These are phyloP conservation scores for Arbutus unedo DNA, from an alignment of 148 eudicot genomes.

Conservation along the genomic window DNA sequence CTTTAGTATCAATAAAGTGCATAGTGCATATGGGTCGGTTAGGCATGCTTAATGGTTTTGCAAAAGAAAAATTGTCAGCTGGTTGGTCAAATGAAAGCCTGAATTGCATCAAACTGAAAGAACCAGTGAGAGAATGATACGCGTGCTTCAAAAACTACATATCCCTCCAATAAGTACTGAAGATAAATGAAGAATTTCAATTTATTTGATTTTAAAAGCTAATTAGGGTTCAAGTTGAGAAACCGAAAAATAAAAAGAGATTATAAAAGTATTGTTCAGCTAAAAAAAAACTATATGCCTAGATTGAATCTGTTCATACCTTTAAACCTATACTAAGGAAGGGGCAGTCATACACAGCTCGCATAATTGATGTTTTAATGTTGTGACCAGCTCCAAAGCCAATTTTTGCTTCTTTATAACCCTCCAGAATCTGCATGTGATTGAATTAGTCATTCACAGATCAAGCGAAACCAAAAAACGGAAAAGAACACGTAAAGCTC, in stretches of 20 bases:
- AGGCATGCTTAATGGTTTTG: background rate
- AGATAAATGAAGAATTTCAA: background rate
- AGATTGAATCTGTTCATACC: constrained; percentile 33
- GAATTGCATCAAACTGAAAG: background rate
- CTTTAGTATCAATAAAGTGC: background rate
- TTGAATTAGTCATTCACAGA: constrained; percentile 22
- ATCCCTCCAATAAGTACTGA: background rate
- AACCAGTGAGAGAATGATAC: background rate
- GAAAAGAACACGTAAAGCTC: background rate
- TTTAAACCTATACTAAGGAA: constrained; percentile 66
- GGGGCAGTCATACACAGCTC: constrained; percentile 80
- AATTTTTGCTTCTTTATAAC: constrained; percentile 58
- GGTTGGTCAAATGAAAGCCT: background rate
- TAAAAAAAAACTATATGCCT: background rate
- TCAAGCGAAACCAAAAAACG: background rate
- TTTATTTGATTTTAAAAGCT: background rate
- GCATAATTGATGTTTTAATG: constrained; percentile 54
- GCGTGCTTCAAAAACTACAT: background rate
- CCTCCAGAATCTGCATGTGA: constrained; percentile 54
- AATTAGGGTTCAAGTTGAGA: background rate
- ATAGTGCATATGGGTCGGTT: background rate
- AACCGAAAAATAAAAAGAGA: background rate
- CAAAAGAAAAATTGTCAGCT: background rate
- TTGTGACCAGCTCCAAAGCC: constrained; percentile 77
- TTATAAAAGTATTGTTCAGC: background rate